Base-by-base conservation (phyloP, 306 rosid genomes). In the Aeschynomene evenia region DNA sequence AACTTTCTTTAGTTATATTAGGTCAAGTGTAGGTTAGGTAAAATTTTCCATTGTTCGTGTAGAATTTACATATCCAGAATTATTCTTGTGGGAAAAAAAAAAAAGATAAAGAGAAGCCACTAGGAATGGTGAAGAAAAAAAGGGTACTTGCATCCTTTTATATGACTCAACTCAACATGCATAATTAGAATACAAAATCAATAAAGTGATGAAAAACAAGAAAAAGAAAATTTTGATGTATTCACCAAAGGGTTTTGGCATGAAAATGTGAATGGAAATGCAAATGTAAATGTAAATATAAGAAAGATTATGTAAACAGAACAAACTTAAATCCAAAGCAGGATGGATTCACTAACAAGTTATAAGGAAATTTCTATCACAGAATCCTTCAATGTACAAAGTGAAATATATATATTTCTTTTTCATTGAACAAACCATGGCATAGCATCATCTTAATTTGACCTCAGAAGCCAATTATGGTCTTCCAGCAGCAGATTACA, bases 401-500 rank as follows among this genome's bases (percentile, higher is more conserved):
- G 50, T 19, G 46, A 43, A 70, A 71, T 26, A 29, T 45, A 51
- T 75, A 66, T 9, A 15, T 54, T 62, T 76, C 57, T 53, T 42
- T 79, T 66, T 33, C 40, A 54, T 51, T 57, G 26, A 79, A 59
- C 71, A 48, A 23, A 42, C 37, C 55, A 29, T 52, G 26, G 31
- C 31, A 77, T 52, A 56, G 29, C 62, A 53, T 40, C 62, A 53
- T 49, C 37, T 4, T 22, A 39, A 28, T 70, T n/a, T 26, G 22
- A 63, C 42, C 67, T 36, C 13, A 5, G 12, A 55, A 52, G 36
- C 16, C 45, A 53, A 43, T 5, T 59, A 42, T 1, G 21, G 21
- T 42, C 66, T 53, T 49, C 16, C n/a, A 28, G 21, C 72, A 31
- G 1, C 22, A 40, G 15, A 40, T 84, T 83, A 90, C 88, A 94